Base-by-base conservation (phyloP, 108 stramenopile species). In the Asterionellopsis glacialis region DNA sequence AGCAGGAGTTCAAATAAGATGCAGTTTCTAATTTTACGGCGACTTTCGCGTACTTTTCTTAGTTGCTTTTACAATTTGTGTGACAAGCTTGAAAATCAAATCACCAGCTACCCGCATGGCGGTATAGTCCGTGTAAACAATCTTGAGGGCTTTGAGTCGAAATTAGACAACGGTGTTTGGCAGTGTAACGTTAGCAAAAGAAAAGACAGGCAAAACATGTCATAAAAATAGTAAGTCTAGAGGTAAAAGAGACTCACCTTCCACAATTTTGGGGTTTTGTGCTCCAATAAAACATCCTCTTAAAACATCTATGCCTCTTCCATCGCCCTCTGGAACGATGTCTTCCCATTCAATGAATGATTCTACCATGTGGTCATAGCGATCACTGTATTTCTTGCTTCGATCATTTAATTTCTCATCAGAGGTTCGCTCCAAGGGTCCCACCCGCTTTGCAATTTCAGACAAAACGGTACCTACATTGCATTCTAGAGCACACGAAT, bases 241-340 rank as follows among this genome's bases (percentile, higher is more conserved):
- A 33, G 7, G 33, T 7, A 2, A 33, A 33, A 5, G 7, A 33
- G 7, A 33, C 33, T 33, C 7, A 33, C 33, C 33, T 33, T 33
- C 5, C 3, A 91, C 86, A 22, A 91, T 80, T 18, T 66, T 64
- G 39, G 59, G 63, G 59, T 88, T 90, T 27, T 77, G 70, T 18
- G 85, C 86, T 0, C 93, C 93, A 16, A 74, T 75, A 64, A 90
- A 91, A 52, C 87, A 91, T 7, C 93, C 93, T 44, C 66, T 75
- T 16, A 94, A 63, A 39, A 94, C 81, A 22, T 86, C 81, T 44
- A 83, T 49, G 15, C 72, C 68, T 54, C 90, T 68, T 7, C 75
- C 75, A 48, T 79, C 65, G 0, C 69, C 69, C 10, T 54, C 45
- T 14, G 85, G 62, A 38, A 84, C 75, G 27, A 59, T 60, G 5